phyloP scores from a whole-genome alignment of 2,329 filamentous ascomycete species.

The Xylaria sp. region DNA sequence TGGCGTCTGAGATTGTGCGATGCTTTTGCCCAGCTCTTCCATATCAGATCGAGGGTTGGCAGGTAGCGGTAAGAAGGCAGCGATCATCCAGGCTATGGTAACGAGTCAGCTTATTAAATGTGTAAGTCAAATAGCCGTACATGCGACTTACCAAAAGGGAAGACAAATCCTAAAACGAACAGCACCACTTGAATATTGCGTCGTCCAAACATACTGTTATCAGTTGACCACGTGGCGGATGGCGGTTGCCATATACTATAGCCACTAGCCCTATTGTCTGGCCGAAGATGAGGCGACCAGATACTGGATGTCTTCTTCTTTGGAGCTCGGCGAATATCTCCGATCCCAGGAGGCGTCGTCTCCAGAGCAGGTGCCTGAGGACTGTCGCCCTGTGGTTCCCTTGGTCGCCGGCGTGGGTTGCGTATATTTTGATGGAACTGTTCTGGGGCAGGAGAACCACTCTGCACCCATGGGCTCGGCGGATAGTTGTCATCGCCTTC shows the following conservation, averaged over 20 bases:
- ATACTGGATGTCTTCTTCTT: constrained; percentile 68
- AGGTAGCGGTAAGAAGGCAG: constrained; percentile 78
- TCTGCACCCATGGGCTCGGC: constrained; percentile 56
- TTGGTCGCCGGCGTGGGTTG: constrained; percentile 49
- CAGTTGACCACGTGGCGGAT: constrained; percentile 71
- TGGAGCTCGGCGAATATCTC: constrained; percentile 48
- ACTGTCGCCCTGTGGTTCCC: constrained; percentile 47
- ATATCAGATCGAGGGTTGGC: constrained; percentile 64
- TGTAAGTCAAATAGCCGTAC: not conserved
- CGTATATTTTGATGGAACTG: constrained; percentile 54
- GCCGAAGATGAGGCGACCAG: constrained; percentile 78
- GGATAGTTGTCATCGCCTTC: constrained; percentile 61
- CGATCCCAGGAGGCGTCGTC: constrained; percentile 49
- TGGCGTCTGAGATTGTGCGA: constrained; percentile 54
- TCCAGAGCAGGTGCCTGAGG: constrained; percentile 57
- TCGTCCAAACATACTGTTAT: constrained; percentile 69
- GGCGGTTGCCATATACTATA: constrained; percentile 80
- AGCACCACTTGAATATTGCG: constrained; percentile 79
- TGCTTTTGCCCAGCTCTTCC: constrained; percentile 58
- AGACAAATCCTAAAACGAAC: constrained; percentile 81
- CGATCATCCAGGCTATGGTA: constrained; percentile 78
- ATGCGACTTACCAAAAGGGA: constrained; percentile 72
- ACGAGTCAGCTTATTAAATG: constrained; percentile 34
- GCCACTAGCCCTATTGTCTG: constrained; percentile 68
- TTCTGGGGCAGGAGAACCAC: constrained; percentile 62